A percentile compares a stretch with the other conserved stretches of the same genome.
Conservation (phyloP, 202 grass and related monocot species). For the Digitaria exilis region DNA sequence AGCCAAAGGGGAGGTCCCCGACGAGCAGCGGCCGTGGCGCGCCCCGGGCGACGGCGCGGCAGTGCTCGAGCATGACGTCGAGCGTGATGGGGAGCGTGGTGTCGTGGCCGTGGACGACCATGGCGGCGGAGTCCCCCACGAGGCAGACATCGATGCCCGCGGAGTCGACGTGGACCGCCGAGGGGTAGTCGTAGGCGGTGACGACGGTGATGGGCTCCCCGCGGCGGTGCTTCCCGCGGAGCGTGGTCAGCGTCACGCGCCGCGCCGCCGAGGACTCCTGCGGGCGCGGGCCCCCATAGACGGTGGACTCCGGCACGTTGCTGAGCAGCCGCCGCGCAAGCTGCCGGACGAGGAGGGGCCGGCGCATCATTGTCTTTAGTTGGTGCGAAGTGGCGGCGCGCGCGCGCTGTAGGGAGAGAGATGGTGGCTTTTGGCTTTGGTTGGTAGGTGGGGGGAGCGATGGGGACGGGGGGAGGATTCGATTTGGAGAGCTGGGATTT, state of each 20-base stretch:
- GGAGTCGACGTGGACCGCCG: conserved; percentile 86
- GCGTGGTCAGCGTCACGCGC: conserved; percentile 68
- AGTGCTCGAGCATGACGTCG: conserved; percentile 85
- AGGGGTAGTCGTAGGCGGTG: conserved; percentile 98
- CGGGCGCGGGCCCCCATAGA: conserved; percentile 63
- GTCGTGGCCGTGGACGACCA: conserved; percentile 98
- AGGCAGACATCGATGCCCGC: conserved; percentile 88
- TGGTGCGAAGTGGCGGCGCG: neutral
- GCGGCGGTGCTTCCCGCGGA: conserved; percentile 78
- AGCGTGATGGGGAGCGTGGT: conserved; percentile 86
- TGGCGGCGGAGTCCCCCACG: conserved; percentile 95
- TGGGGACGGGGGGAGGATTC: neutral
- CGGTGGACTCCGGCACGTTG: conserved; percentile 69
- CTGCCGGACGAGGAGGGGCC: conserved; percentile 15
- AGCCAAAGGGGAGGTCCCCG: conserved; percentile 90
- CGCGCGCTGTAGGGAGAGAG: neutral
- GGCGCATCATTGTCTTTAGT: conserved; percentile 7
- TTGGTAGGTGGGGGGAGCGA: neutral
- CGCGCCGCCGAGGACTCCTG: conserved; percentile 58
- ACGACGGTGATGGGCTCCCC: conserved; percentile 89
- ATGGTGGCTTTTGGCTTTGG: neutral
- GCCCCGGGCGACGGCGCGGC: conserved; percentile 88
- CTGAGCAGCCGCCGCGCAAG: conserved; percentile 58
- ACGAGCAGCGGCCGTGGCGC: conserved; percentile 74
- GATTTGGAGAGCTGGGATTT: too few relatives aligned